phyloP scores from a whole-genome alignment of 768 basidiomycete species.

The Amanita phalloides region DNA sequence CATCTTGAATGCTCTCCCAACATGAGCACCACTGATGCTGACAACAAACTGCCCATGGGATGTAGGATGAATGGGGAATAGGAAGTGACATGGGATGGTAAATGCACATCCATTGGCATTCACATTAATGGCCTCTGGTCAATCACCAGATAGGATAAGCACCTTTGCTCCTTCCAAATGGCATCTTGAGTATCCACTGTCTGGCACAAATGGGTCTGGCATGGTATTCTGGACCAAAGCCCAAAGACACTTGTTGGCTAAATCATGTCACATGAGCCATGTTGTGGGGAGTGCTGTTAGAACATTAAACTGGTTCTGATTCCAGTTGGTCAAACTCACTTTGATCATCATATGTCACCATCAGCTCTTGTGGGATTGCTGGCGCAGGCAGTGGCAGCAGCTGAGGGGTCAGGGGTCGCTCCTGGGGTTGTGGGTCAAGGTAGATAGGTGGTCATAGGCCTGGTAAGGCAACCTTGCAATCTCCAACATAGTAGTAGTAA shows the following conservation, averaged over 20 bases:
- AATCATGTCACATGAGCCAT: not conserved
- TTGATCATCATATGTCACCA: too few species aligned
- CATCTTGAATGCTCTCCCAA: too few species aligned
- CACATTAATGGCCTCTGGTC: not conserved
- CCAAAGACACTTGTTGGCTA: not conserved
- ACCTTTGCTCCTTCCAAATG: not conserved
- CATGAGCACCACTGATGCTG: not conserved
- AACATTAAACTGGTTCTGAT: too few species aligned
- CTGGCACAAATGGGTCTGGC: not conserved
- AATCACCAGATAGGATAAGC: not conserved
- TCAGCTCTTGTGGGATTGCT: too few species aligned
- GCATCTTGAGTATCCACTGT: not conserved
- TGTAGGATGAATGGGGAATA: not conserved
- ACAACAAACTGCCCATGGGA: not conserved
- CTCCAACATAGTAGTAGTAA: too few species aligned
- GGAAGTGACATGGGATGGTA: not conserved
- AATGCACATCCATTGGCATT: not conserved
- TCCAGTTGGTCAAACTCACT: too few species aligned
- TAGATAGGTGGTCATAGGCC: too few species aligned
- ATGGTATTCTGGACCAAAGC: not conserved
- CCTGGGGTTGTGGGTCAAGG: too few species aligned
- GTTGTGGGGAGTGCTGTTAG: not conserved
- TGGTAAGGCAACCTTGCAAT: too few species aligned
- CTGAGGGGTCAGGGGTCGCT: too few species aligned
- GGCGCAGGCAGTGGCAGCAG: too few species aligned